Conservation (phyloP, 169 alveolate species). For the Besnoitia besnoiti region DNA sequence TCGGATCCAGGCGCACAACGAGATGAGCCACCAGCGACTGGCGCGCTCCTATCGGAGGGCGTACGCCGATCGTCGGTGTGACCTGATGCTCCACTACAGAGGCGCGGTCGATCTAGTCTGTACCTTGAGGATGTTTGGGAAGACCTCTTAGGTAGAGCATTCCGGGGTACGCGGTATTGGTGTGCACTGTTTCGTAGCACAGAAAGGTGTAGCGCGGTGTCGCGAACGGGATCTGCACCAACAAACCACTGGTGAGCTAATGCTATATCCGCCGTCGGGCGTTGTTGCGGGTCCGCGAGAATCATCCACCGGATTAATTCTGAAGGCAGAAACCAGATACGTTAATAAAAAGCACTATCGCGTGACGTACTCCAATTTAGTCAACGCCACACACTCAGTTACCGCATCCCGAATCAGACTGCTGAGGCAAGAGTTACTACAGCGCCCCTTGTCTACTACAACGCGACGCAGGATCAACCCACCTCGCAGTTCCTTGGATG, state of each 20-base stretch:
- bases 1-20: not conserved
- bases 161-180: not conserved
- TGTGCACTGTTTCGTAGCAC: not conserved
- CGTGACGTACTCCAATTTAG: too few species aligned
- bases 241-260: constrained; percentile 79
- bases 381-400: too few species aligned
- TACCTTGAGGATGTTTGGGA: not conserved
- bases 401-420: too few species aligned
- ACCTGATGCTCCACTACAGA: not conserved
- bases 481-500: constrained; percentile 68
- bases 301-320: constrained; percentile 75
- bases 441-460: too few species aligned
- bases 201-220: constrained; percentile 5
- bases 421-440: too few species aligned
- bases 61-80: not conserved
- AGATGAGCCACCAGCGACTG: not conserved
- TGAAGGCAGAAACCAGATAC: too few species aligned
- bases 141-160: not conserved
- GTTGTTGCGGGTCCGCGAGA: constrained; percentile 77
- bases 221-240: constrained; percentile 20
- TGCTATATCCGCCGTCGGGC: constrained; percentile 83
- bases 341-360: too few species aligned
- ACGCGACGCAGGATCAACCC: not conserved
- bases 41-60: not conserved
- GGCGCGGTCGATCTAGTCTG: not conserved